A percentile compares a stretch with the other conserved stretches of the same genome.
phyloP scores from a whole-genome alignment of 2,329 filamentous ascomycete genomes.

The Colletotrichum aenigma region DNA sequence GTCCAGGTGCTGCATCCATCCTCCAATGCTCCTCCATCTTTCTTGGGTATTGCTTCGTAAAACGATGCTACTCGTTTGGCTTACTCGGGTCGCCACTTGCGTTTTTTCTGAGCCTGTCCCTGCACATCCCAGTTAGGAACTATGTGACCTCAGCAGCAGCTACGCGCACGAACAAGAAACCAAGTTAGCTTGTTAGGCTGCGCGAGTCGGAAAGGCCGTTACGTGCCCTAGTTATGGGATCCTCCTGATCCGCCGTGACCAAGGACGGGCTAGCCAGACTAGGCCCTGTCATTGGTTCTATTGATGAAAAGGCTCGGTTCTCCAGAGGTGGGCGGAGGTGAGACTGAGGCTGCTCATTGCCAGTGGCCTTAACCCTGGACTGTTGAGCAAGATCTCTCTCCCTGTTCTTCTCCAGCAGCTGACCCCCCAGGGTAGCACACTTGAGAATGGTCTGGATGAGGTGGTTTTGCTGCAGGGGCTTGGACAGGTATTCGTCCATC shows the following conservation, averaged over 20 bases:
- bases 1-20: neutral
- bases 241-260: slow-evolving; percentile 63
- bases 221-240: slow-evolving; percentile 59
- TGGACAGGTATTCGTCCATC: slow-evolving; percentile 99
- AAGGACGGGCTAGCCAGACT: slow-evolving; percentile 68
- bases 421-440: slow-evolving; percentile 89
- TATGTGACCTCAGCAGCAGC: slow-evolving; percentile 23
- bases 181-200: slow-evolving; percentile 41
- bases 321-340: slow-evolving; percentile 49
- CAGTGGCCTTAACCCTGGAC: slow-evolving; percentile 50
- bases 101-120: slow-evolving; percentile 25
- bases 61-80: slow-evolving; percentile 9
- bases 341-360: slow-evolving; percentile 39
- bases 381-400: slow-evolving; percentile 62
- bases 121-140: slow-evolving; percentile 23
- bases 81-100: slow-evolving; percentile 22
- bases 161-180: slow-evolving; percentile 23
- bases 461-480: slow-evolving; percentile 94
- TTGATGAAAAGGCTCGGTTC: slow-evolving; percentile 71
- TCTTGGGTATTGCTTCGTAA: slow-evolving; percentile 18
- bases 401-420: slow-evolving; percentile 77
- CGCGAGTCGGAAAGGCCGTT: slow-evolving; percentile 43
- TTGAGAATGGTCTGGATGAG: slow-evolving; percentile 98
- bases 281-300: slow-evolving; percentile 58
- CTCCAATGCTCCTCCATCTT: slow-evolving; percentile 3